Conservation (phyloP, 805 yeast species). For the Yarrowia sp. region DNA sequence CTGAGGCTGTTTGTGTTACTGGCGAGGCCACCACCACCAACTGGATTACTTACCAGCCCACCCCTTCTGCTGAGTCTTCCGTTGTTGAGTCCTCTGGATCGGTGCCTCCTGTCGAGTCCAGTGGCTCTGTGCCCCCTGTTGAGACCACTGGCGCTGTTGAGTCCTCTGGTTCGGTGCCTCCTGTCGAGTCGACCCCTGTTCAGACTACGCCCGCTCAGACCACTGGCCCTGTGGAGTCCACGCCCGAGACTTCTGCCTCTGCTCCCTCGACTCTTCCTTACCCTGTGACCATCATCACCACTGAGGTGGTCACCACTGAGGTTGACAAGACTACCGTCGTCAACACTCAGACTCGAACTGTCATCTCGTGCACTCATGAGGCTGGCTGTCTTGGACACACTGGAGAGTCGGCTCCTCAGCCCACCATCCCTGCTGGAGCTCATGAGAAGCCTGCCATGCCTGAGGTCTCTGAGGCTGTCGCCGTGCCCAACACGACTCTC, state of each 20-base stretch:
- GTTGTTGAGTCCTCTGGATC: not conserved
- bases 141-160: not conserved
- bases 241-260: not conserved
- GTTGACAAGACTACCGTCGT: slow-evolving; percentile 1
- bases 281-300: slow-evolving; percentile 7
- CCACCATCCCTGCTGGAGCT: slow-evolving; percentile 6
- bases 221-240: not conserved
- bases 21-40: slow-evolving; percentile 1
- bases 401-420: not conserved
- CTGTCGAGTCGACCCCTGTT: not conserved
- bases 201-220: too few relatives aligned
- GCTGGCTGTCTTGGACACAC: slow-evolving; percentile 1
- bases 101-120: not conserved
- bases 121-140: not conserved
- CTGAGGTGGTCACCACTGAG: slow-evolving; percentile 11
- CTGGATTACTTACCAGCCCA: slow-evolving; percentile 15
- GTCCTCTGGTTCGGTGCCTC: not conserved
- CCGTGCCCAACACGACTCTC: not conserved
- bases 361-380: slow-evolving; percentile 7
- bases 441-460: slow-evolving; percentile 9
- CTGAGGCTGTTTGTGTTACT: slow-evolving; percentile 2
- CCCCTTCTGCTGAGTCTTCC: slow-evolving; percentile 3
- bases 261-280: not conserved
- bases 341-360: not conserved
- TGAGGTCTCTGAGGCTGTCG: not conserved